Percentiles rank a stretch among this genome's conserved stretches.
phyloP scores from a whole-genome alignment of 2,329 filamentous ascomycete species.

The Hymenoscyphus fructigenus region DNA sequence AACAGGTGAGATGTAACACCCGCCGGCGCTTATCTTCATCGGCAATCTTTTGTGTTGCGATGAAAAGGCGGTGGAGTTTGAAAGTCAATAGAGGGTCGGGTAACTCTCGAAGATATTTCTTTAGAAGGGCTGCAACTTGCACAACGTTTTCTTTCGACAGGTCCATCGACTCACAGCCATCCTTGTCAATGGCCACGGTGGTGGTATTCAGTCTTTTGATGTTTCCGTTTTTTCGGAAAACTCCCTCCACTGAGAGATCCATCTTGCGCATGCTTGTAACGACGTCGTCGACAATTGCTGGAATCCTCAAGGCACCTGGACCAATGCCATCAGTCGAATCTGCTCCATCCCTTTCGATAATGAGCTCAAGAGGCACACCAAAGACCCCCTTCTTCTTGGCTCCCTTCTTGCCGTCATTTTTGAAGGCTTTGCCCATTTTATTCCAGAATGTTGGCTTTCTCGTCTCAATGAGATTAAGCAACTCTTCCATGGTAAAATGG shows the following conservation, averaged over 20 bases:
- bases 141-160: constrained; percentile 87
- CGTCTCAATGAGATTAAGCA: constrained; percentile 89
- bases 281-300: constrained; percentile 91
- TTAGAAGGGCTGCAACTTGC: constrained; percentile 88
- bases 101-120: constrained; percentile 91
- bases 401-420: constrained; percentile 74
- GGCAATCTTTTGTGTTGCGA: constrained; percentile 82
- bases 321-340: constrained; percentile 98
- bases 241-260: constrained; percentile 97
- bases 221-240: constrained; percentile 99
- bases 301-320: constrained; percentile 84
- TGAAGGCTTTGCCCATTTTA: constrained; percentile 95
- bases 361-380: constrained; percentile 80
- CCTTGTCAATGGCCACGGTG: constrained; percentile 80
- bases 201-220: constrained; percentile 90
- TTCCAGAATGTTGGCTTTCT: constrained; percentile 96
- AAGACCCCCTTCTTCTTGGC: constrained; percentile 94
- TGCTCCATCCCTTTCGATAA: constrained; percentile 90
- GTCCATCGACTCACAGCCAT: constrained; percentile 82
- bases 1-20: constrained; percentile 87
- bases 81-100: constrained; percentile 93
- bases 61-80: constrained; percentile 89
- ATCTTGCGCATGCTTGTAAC: constrained; percentile 96
- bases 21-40: constrained; percentile 81
- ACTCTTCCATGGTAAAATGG: constrained; percentile 90